Evolutionary conservation across 192 early-diverging fungal species (phyloP).

Genomic region (Powellomyces hirtus): DNA sequence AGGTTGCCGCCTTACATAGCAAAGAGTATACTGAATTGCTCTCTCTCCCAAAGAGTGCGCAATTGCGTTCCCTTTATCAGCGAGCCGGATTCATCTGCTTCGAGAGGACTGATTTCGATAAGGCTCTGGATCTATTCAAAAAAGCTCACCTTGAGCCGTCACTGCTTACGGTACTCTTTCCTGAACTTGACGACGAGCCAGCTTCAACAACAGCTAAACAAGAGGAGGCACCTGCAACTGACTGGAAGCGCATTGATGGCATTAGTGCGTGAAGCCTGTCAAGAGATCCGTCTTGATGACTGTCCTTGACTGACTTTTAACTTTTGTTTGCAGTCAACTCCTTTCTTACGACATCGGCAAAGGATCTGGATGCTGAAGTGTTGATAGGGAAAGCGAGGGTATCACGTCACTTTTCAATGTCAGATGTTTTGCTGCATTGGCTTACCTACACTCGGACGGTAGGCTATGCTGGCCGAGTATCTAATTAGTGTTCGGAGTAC

Average conservation of each 20-base stretch:
- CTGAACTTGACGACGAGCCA: not conserved
- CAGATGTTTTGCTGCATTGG: conserved; percentile 41
- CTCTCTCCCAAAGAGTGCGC: conserved; percentile 5
- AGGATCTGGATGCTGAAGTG: not conserved
- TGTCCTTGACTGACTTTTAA: too few species aligned
- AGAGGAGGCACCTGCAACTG: too few species aligned
- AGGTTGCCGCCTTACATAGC: too few species aligned
- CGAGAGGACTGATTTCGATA: conserved; percentile 63
- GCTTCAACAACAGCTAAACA: too few species aligned
- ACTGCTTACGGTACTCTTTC: conserved; percentile 40
- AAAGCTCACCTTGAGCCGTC: conserved; percentile 66
- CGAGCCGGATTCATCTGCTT: conserved; percentile 65
- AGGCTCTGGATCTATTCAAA: conserved; percentile 58
- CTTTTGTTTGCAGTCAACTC: too few species aligned
- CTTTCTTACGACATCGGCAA: too few species aligned
- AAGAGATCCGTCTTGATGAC: too few species aligned
- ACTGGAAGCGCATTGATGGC: too few species aligned
- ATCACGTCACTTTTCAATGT: too few species aligned
- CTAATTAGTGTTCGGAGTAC: conserved; percentile 42
- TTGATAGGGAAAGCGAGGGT: too few species aligned
- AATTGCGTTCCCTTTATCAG: conserved; percentile 43
- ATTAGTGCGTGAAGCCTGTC: too few species aligned
- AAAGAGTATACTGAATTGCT: not conserved
- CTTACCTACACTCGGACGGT: conserved; percentile 37
- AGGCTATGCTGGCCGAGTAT: conserved; percentile 56